These are phyloP conservation scores for Aspergillus ruber DNA, from an alignment of 2,329 filamentous ascomycete species.

Conservation along the genomic window DNA sequence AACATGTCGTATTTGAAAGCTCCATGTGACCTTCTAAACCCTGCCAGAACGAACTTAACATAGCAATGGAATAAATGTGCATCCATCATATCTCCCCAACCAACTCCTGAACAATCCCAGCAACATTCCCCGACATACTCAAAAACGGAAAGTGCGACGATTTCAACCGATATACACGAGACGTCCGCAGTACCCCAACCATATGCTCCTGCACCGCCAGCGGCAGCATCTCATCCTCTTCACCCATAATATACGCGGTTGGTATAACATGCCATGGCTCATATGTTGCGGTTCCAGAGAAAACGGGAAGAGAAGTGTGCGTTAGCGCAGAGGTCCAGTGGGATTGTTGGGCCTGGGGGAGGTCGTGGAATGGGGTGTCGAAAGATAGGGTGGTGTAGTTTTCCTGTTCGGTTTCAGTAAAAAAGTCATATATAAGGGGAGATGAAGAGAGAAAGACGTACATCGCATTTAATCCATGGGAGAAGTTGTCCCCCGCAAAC, in stretches of 20 bases:
- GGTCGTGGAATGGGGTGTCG: slow-evolving; percentile 23
- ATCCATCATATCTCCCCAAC: slow-evolving; percentile 10
- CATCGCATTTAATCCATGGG: slow-evolving; percentile 16
- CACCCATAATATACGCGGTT: slow-evolving; percentile 30
- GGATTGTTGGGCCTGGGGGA: slow-evolving; percentile 16
- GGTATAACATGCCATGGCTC: slow-evolving; percentile 32
- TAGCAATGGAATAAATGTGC: no score
- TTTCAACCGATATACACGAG: slow-evolving; percentile 26
- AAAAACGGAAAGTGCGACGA: slow-evolving; percentile 39
- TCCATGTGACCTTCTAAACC: no score
- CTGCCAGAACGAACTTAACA: no score
- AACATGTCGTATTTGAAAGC: no score
- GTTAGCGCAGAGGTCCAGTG: slow-evolving; percentile 16
- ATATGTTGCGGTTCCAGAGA: slow-evolving; percentile 18
- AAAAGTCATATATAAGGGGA: not conserved
- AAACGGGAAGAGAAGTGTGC: slow-evolving; percentile 21
- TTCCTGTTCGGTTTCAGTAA: slow-evolving; percentile 3
- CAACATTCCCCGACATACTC: slow-evolving; percentile 30
- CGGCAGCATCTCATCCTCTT: slow-evolving; percentile 31
- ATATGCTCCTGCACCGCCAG: slow-evolving; percentile 25
- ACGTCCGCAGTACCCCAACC: slow-evolving; percentile 19
- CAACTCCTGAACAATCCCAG: slow-evolving; percentile 20
- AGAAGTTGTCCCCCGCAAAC: slow-evolving; percentile 16
- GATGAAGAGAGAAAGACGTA: slow-evolving; percentile 4
- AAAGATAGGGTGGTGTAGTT: slow-evolving; percentile 10